Base-by-base conservation (phyloP, 257 asterid genomes). In the Ehretia macrophylla region DNA sequence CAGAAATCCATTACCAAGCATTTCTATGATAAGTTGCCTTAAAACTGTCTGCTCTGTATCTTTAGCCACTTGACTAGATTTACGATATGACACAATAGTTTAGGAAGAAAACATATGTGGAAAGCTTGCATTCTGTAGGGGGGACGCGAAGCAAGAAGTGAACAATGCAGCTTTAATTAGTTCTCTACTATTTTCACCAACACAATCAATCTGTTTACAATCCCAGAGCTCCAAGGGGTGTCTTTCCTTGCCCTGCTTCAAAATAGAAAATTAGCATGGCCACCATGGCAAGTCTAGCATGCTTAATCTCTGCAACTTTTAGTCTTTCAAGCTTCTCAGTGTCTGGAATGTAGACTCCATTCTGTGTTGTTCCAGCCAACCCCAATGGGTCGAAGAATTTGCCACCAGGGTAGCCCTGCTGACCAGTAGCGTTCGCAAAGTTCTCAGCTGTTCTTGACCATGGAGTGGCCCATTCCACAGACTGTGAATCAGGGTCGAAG, bases 221-320 rank as follows among this genome's bases (percentile, higher is more conserved):
- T 40, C 99, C 97, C 58, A 92, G 96, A 53, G 99, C 99, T 14
- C 97, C 94, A 51, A 88, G 91, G 59, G 97, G 99, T 14, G 97
- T 88, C 70, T 86, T 92, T 73, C 99, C 97, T 57, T 92, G 99
- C 18, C 99, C 97, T 1, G 97, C 97, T 65, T 92, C 99, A 46
- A 92, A 84, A 68, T 88, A 92, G 85, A 92, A 88, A 57, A 92
- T 88, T 19, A 88, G 71, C 96, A 92, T 88, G 2, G 99, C 99
- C 68, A 92, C 6, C 99, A 92, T 92, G 4, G 99, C 97, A 51
- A 92, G 42, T 75, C 99, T 86, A 0, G 99, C 96, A 39, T 88
- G 99, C 83, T 92, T 92, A 40, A 92, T 92, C 94, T 92, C 99
- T 4, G 99, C 97, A 37, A 92, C 56, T 79, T 92, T 92, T 69